A percentile compares a stretch with the other conserved stretches of the same genome.
Evolutionary conservation across 139 green algal species (phyloP).

Genomic region (Closterium sp.): DNA sequence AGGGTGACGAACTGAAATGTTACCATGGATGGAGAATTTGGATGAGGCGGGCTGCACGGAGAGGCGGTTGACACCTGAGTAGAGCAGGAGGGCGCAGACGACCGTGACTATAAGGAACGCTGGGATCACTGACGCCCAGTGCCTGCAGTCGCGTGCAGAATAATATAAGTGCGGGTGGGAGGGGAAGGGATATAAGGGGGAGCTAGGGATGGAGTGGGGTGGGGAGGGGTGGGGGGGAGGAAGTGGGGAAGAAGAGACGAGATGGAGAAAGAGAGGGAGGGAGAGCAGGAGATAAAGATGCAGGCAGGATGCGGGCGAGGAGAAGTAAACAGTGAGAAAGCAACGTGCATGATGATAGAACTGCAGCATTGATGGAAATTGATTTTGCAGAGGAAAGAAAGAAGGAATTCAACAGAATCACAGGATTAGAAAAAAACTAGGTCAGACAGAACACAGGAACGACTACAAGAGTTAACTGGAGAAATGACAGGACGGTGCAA

Average conservation of each 20-base stretch:
- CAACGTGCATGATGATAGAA: background rate
- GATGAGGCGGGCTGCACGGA: background rate
- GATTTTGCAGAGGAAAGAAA: background rate
- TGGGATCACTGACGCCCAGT: slow-evolving; percentile 37
- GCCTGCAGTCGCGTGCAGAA: slow-evolving; percentile 28
- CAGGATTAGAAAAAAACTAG: background rate
- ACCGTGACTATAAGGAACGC: slow-evolving; percentile 24
- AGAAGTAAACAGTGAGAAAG: slow-evolving; percentile 9
- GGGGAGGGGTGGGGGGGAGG: background rate
- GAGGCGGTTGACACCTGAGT: slow-evolving; percentile 24
- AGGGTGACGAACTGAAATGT: background rate
- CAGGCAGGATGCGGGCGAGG: background rate
- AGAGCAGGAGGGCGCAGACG: slow-evolving; percentile 28
- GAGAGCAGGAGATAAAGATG: background rate
- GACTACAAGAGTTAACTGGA: no score
- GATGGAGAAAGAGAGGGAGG: slow-evolving; percentile 14
- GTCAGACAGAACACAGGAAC: no score
- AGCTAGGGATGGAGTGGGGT: background rate
- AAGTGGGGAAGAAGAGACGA: no score
- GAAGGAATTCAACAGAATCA: background rate
- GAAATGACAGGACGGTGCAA: no score
- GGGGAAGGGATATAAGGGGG: background rate
- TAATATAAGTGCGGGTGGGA: slow-evolving; percentile 3
- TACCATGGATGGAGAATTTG: background rate
- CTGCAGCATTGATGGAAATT: background rate